phyloP scores from a whole-genome alignment of 2,329 filamentous ascomycete species.

The Phialophora expanda region DNA sequence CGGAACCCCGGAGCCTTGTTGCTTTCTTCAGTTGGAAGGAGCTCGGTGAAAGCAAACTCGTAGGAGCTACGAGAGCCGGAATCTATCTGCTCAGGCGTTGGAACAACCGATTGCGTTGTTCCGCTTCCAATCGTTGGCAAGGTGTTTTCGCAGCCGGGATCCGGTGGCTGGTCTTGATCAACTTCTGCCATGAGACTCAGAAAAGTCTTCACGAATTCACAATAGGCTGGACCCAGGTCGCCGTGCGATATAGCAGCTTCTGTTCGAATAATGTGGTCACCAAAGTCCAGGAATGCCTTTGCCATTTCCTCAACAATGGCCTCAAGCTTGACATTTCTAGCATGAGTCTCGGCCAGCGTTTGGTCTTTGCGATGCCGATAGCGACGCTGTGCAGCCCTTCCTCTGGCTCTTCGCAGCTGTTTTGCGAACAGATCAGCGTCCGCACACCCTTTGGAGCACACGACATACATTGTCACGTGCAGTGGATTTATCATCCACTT shows the following conservation, averaged over 20 bases:
- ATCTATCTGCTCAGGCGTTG: background rate
- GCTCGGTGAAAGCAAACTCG: background rate
- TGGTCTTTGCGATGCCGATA: constrained; percentile 12
- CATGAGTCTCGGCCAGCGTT: constrained; percentile 5
- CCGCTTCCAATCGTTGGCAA: background rate
- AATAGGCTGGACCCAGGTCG: constrained; percentile 2
- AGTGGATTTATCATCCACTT: constrained; percentile 4
- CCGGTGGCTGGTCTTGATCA: background rate
- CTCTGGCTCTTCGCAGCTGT: constrained; percentile 14
- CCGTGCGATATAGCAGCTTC: background rate
- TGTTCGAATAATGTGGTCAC: constrained; percentile 2
- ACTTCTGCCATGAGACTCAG: constrained; percentile 6
- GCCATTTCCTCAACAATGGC: constrained; percentile 10
- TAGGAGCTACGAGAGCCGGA: background rate
- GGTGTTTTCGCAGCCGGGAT: background rate
- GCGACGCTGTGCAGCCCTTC: constrained; percentile 13
- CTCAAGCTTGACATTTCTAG: constrained; percentile 8
- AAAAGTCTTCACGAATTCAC: constrained; percentile 5
- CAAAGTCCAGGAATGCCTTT: constrained; percentile 6
- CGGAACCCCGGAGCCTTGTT: background rate
- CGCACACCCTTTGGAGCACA: background rate
- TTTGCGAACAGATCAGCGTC: constrained; percentile 3
- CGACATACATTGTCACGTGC: constrained; percentile 9
- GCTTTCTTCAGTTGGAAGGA: background rate
- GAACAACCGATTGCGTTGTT: background rate